Base-by-base conservation (phyloP, 2,329 filamentous ascomycete genomes). In the Allantophomopsis cytisporea region DNA sequence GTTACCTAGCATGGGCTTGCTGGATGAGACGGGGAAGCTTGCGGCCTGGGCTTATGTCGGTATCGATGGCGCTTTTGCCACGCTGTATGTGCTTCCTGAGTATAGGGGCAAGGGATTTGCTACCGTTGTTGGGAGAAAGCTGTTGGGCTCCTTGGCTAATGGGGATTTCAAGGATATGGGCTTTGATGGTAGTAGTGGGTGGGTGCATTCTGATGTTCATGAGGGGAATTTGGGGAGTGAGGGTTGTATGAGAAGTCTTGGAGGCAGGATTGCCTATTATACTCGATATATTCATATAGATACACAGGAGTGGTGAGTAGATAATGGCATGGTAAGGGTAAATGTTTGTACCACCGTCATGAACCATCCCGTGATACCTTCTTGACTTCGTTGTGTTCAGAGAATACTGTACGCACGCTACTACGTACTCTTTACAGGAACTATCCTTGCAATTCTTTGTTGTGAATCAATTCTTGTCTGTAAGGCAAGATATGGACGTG, bases 31-130 rank as follows among this genome's bases (percentile, higher is more conserved):
- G 0, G 44, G 41, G 1, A 43, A 45, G 16, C 31, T 54, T 28
- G 45, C 50, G 1, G 53, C 52, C 1, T 56, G 53, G 53, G 49
- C 42, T 1, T 55, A 51, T 39, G 33, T 54, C 3, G 51, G 50
- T 5, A 44, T 55, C 21, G 52, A 54, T 39, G 48, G 49, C 1
- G 49, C 44, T 36, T 41, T 55, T 18, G 50, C 49, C 7, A 56
- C 54, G 0, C 35, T 55, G 7, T 55, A 51, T 44, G 52, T 55
- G 2, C n/a, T 50, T 8, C 46, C 47, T 15, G 43, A 47, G n/a
- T 37, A 53, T 14, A 42, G 54, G 15, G 50, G 51, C 1, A 47
- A 41, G 12, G 51, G 54, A 2, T 41, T 56, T 2, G 50, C 52
- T 3, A 54, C 40, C 2, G 40, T 44, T 15, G 47, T 55, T 3